phyloP scores from a whole-genome alignment of 2,329 filamentous ascomycete species.

The Esteya vermicola region DNA sequence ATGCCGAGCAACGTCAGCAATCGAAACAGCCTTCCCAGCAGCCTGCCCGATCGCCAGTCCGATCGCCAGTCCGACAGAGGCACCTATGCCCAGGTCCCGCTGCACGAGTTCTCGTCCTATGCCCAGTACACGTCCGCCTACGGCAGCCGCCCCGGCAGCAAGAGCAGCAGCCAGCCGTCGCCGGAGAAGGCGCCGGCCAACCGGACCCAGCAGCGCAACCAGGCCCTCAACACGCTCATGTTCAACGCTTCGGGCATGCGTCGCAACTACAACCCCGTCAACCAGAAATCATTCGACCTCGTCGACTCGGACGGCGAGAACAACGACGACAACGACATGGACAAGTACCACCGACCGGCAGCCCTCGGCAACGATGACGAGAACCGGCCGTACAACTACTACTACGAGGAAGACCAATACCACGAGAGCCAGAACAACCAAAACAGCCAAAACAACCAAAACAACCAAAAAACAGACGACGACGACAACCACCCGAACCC shows the following conservation, averaged over 20 bases:
- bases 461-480: conserved; percentile 6
- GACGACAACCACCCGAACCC: conserved; percentile 32
- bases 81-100: conserved; percentile 35
- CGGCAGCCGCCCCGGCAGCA: not conserved
- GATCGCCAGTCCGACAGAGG: conserved; percentile 17
- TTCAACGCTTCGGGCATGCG: conserved; percentile 18
- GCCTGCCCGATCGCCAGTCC: conserved; percentile 22
- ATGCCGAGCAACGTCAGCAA: conserved; percentile 18
- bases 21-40: too few species aligned
- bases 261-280: conserved; percentile 30
- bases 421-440: not conserved
- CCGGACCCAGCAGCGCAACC: conserved; percentile 38
- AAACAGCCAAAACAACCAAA: not conserved
- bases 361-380: conserved; percentile 15
- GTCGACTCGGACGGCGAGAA: conserved; percentile 12
- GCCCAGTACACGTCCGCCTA: conserved; percentile 5
- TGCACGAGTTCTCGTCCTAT: conserved; percentile 23
- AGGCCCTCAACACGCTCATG: conserved; percentile 21
- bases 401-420: conserved; percentile 12
- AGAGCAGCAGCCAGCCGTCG: not conserved
- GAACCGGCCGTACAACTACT: conserved; percentile 10
- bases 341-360: conserved; percentile 4
- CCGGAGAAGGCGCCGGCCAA: conserved; percentile 30
- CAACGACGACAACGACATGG: conserved; percentile 24
- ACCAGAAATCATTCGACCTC: conserved; percentile 28